phyloP scores from a whole-genome alignment of 1,284 basidiomycete species.

The Boletus smithii region DNA sequence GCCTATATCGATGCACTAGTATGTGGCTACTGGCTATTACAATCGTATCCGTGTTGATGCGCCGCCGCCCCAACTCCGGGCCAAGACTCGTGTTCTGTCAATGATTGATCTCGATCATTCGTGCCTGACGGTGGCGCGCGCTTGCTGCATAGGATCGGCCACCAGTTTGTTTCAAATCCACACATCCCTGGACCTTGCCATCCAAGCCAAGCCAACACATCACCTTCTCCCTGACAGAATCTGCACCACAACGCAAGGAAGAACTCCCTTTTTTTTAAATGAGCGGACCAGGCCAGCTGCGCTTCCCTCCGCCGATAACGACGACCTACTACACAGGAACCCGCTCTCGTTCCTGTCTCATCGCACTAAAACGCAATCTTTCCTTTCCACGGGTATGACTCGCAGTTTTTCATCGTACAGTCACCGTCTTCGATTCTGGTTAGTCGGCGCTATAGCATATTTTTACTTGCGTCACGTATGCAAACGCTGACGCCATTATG shows the following conservation, averaged over 20 bases:
- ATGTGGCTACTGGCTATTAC: neutral
- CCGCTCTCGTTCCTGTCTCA: constrained; percentile 8
- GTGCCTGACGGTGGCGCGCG: constrained; percentile 16
- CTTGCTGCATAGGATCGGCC: neutral
- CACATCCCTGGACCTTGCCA: neutral
- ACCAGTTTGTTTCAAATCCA: constrained; percentile 16
- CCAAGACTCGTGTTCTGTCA: constrained; percentile 13
- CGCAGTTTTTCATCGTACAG: constrained; percentile 1
- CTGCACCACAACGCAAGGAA: neutral
- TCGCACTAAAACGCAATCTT: constrained; percentile 7
- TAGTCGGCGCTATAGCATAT: constrained; percentile 2
- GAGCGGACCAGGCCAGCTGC: neutral
- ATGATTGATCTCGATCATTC: constrained; percentile 1
- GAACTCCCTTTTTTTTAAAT: neutral
- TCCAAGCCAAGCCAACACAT: no score
- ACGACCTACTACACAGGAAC: constrained; percentile 5
- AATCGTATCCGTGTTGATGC: neutral
- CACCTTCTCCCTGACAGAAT: neutral
- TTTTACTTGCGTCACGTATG: constrained; percentile 2
- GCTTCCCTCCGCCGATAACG: constrained; percentile 22
- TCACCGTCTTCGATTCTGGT: constrained; percentile 1
- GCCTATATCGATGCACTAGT: constrained; percentile 3
- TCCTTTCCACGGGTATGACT: constrained; percentile 10
- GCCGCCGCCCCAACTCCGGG: constrained; percentile 5
- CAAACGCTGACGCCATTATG: constrained; percentile 3